Evolutionary conservation across 768 basidiomycete species (phyloP).

Genomic region (Fibroporia radiculosa): DNA sequence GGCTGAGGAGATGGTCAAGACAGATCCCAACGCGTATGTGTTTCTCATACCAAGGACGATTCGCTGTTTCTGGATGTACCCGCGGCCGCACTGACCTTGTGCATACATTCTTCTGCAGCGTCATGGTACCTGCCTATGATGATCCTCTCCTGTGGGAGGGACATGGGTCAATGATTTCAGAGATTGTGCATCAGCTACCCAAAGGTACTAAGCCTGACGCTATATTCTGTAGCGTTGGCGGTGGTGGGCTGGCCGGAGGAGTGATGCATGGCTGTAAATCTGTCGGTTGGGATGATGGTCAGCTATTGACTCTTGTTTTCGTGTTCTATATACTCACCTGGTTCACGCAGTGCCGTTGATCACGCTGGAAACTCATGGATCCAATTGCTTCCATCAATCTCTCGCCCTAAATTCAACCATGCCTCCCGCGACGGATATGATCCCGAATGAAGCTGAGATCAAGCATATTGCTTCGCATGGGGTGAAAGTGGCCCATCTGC

Average conservation of each 20-base stretch:
- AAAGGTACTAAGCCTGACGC: slow-evolving; percentile 46
- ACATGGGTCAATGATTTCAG: slow-evolving; percentile 65
- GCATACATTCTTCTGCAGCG: slow-evolving; percentile 26
- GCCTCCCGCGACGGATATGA: slow-evolving; percentile 25
- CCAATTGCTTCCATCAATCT: slow-evolving; percentile 69
- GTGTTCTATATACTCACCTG: background rate
- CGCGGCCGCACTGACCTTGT: background rate
- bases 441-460: slow-evolving; percentile 34
- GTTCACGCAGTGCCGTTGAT: slow-evolving; percentile 48
- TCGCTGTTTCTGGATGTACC: background rate
- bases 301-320: background rate
- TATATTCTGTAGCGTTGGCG: slow-evolving; percentile 74
- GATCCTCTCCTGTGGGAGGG: slow-evolving; percentile 67
- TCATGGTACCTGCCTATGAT: slow-evolving; percentile 69
- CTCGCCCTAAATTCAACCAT: slow-evolving; percentile 44
- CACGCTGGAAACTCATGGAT: slow-evolving; percentile 62
- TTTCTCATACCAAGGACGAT: background rate
- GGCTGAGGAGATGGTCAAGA: slow-evolving; percentile 38
- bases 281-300: slow-evolving; percentile 66
- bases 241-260: slow-evolving; percentile 65
- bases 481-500: slow-evolving; percentile 51
- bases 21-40: slow-evolving; percentile 47
- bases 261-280: slow-evolving; percentile 57
- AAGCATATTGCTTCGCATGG: slow-evolving; percentile 34
- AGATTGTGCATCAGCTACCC: slow-evolving; percentile 49